These are phyloP conservation scores for Ogataea thermomethanolica DNA, from an alignment of 805 yeast genomes.

Conservation along the genomic window DNA sequence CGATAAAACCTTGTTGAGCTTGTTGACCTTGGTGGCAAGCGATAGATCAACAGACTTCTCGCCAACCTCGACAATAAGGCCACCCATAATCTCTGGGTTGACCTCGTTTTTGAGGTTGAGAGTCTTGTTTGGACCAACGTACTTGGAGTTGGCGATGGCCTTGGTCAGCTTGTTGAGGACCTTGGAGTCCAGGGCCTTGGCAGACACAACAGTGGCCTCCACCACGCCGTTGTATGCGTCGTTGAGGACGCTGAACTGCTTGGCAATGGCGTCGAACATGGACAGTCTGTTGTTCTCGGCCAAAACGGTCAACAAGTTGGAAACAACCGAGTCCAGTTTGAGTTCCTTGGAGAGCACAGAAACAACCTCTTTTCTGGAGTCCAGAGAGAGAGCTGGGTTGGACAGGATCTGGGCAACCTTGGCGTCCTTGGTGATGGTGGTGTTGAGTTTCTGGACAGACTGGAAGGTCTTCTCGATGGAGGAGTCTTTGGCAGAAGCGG, in stretches of 20 bases:
- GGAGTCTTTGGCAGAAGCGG: constrained; percentile 83
- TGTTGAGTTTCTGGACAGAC: constrained; percentile 57
- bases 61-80: constrained; percentile 91
- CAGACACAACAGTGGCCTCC: constrained; percentile 89
- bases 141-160: constrained; percentile 71
- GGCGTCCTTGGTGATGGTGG: constrained; percentile 56
- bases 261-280: constrained; percentile 59
- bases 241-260: constrained; percentile 71
- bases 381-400: constrained; percentile 80
- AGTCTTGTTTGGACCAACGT: constrained; percentile 83
- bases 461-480: constrained; percentile 64
- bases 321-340: constrained; percentile 62
- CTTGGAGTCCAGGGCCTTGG: constrained; percentile 78
- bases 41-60: constrained; percentile 96
- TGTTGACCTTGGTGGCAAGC: constrained; percentile 77
- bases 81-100: constrained; percentile 91
- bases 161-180: constrained; percentile 72
- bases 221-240: constrained; percentile 91
- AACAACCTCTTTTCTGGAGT: constrained; percentile 71
- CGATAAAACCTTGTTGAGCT: constrained; percentile 81
- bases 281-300: constrained; percentile 93
- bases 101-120: constrained; percentile 79
- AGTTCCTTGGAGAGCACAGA: constrained; percentile 48
- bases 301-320: constrained; percentile 78
- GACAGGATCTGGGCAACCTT: constrained; percentile 58